Base-by-base conservation (phyloP, 768 basidiomycete genomes). In the Lactifluus hygrophoroides region DNA sequence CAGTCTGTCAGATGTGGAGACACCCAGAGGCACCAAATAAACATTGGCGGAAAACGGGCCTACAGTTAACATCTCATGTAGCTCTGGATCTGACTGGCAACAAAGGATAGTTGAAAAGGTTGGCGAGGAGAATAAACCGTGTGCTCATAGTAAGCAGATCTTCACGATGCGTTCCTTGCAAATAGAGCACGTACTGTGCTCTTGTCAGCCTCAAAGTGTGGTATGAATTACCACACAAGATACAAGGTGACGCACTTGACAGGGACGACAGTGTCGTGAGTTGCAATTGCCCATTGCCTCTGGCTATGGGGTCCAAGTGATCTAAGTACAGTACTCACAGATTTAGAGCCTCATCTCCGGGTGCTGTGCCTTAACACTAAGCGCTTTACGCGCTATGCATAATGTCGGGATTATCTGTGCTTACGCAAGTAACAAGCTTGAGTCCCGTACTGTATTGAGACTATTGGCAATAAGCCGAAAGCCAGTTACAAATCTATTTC, bases 91-190 rank as follows among this genome's bases (percentile, higher is more conserved):
- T 37, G 79, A 80, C 69, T 95, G 84, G 65, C 94, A 94, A 45
- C 81, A 82, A 19, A 98, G 74, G 45, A 98, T 84, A 1, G 90
- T 94, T 93, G 63, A 2, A 46, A 17, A 44, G 42, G 30, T 3
- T 3, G 2, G 27, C 37, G 47, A 64, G 37, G 9, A 28, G 17
- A 21, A 16, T 14, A 27, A 19, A 23, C 19, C n/a, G 21, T 2
- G 30, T 40, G 19, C n/a, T 46, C 0, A 0, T 34, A 19, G 34
- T 42, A n/a, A 17, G 7, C 47, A 23, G 21, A 90, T 92, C 93
- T 80, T 96, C 40, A 96, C 94, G 40, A 98, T 88, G 23, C 96
- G 84, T 70, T 99, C 96, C 70, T 99, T 99, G 40, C 96, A 96
- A 49, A 98, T 92, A 0, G 91, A 91, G 71, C 98, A 99, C 0